A percentile compares a stretch with the other conserved stretches of the same genome.
Conservation (phyloP, 306 rosid species). For the Canavalia gladiata region DNA sequence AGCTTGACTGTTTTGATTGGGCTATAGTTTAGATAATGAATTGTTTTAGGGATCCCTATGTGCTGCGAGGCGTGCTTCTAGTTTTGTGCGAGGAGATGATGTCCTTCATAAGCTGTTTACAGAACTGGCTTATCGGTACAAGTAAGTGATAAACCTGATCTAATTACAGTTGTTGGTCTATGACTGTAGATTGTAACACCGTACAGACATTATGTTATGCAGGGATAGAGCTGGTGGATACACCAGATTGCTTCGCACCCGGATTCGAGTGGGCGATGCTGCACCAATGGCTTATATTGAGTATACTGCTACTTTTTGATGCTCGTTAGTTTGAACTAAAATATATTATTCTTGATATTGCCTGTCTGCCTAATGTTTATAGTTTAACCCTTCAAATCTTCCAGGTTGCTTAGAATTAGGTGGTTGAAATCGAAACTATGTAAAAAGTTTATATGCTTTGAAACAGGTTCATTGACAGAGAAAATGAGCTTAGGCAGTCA, state of each 20-base stretch:
- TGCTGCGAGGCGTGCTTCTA: slow-evolving; percentile 88
- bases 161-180: slow-evolving; percentile 14
- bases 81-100: slow-evolving; percentile 92
- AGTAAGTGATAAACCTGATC: slow-evolving; percentile 55
- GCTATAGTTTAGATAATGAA: background rate
- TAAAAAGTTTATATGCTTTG: slow-evolving; percentile 12
- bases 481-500: slow-evolving; percentile 85
- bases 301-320: slow-evolving; percentile 55
- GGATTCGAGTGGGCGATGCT: slow-evolving; percentile 95
- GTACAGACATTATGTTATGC: slow-evolving; percentile 44
- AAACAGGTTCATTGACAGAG: slow-evolving; percentile 84
- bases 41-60: slow-evolving; percentile 70
- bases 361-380: background rate
- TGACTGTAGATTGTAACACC: slow-evolving; percentile 34
- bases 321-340: slow-evolving; percentile 14
- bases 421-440: slow-evolving; percentile 25
- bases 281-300: slow-evolving; percentile 99
- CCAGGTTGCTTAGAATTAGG: slow-evolving; percentile 5
- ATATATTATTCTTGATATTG: slow-evolving; percentile 30
- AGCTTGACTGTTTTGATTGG: slow-evolving; percentile 24
- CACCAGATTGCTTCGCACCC: slow-evolving; percentile 91
- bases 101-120: slow-evolving; percentile 92
- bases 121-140: slow-evolving; percentile 92
- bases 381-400: background rate
- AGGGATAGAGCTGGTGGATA: slow-evolving; percentile 96